These are phyloP conservation scores for Ophiocytium majus DNA, from an alignment of 352 stramenopile genomes.

Conservation along the genomic window DNA sequence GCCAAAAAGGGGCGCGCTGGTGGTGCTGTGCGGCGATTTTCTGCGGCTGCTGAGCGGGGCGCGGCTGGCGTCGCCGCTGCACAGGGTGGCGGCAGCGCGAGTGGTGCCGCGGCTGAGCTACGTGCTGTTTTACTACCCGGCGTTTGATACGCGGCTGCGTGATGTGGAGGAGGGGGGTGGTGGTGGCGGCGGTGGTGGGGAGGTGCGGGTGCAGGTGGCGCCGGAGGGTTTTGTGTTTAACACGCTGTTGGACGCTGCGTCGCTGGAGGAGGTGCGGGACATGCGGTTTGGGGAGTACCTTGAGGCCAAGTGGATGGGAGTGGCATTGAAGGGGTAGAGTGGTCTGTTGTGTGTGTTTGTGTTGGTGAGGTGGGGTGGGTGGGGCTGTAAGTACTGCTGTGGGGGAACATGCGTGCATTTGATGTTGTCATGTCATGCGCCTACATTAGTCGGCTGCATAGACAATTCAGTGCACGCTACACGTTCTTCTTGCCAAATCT, in stretches of 20 bases:
- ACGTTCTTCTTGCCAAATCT: no score
- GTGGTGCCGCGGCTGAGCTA: neutral
- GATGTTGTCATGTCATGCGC: no score
- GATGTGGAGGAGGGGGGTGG: no score
- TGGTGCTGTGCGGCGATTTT: constrained; percentile 3
- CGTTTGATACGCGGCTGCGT: constrained; percentile 9
- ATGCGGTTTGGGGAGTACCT: constrained; percentile 20
- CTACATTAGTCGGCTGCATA: no score
- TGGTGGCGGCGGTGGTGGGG: no score
- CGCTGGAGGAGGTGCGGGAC: neutral
- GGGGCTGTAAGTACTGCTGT: no score
- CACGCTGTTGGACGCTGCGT: neutral
- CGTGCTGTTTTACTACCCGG: constrained; percentile 17
- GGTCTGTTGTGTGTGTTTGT: no score
- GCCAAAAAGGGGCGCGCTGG: neutral
- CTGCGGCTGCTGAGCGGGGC: neutral
- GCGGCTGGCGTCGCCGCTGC: neutral
- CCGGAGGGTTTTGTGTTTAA: neutral
- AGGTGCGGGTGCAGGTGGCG: neutral
- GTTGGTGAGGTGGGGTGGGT: no score
- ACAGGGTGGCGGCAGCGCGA: neutral
- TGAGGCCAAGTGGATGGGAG: neutral
- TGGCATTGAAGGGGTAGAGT: no score
- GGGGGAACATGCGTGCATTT: no score
- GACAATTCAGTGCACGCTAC: no score